Base-by-base conservation (phyloP, 768 basidiomycete species). In the Boletellus ananiceps region DNA sequence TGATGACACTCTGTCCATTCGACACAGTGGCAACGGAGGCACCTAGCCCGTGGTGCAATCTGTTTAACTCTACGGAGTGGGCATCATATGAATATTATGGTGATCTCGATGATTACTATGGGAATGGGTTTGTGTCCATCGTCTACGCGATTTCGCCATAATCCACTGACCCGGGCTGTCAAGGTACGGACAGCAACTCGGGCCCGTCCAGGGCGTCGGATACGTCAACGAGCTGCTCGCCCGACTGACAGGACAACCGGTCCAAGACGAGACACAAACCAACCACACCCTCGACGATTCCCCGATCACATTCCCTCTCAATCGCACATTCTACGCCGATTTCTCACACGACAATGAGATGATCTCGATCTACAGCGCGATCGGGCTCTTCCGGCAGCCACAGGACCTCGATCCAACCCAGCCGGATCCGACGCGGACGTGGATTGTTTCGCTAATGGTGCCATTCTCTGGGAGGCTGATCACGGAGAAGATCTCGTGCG, bases 291-390 rank as follows among this genome's bases (percentile, higher is more conserved):
- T 93, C 25, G 82, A 86, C 60, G 58, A 71, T 0, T 74, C 76
- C 4, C 79, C 81, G 0, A 57, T 57, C 12, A 89, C 86, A 0
- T 93, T 93, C 70, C 89, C 90, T 0, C 74, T 88, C 12, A 58
- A 81, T 50, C 77, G 79, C 51, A 71, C 72, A 5, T 59, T 89
- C 39, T 89, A 87, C 58, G 82, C 78, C 18, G 90, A 93, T 67
- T 92, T 93, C 64, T 81, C 86, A 8, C 90, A 93, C 62, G 90
- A 93, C 61, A 86, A 90, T 65, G 69, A 83, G 60, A 86, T 93
- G 80, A 73, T 86, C 41, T 81, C 88, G 19, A 83, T 91, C 47
- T 84, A 81, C 52, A 57, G 74, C 62, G 65, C 87, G 60, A 44
- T 80, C 72, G 67, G 88, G 71, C 55, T 76, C 8, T 47, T 73